Percentiles rank a stretch among this genome's conserved stretches.
Conservation (phyloP, 2,329 filamentous ascomycete species). For the Bipolaris cookei region DNA sequence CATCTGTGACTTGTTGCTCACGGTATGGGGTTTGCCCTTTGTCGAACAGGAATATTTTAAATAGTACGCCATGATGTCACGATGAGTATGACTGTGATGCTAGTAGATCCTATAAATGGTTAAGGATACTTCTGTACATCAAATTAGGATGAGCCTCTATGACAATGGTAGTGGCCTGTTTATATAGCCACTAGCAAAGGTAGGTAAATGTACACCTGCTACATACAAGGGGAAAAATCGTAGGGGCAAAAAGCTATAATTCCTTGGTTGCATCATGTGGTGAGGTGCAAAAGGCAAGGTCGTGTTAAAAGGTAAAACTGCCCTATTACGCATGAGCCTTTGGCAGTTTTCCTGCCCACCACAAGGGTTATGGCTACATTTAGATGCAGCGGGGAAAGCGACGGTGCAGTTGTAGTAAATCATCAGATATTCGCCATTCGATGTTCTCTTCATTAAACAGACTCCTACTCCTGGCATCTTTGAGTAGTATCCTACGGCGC, state of each 20-base stretch:
- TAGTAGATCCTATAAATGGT: not conserved
- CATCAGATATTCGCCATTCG: not conserved
- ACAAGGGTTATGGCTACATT: not conserved
- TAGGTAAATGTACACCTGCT: slow-evolving; percentile 2
- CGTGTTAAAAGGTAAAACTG: not conserved
- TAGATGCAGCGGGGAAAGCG: not conserved
- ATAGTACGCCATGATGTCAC: not conserved
- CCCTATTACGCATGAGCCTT: not conserved
- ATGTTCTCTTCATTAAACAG: slow-evolving; percentile 5
- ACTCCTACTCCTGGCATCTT: not conserved
- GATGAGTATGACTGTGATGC: not conserved
- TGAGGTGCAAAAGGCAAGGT: not conserved
- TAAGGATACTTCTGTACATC: not conserved
- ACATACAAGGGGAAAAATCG: not conserved
- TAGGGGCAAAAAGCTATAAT: not conserved
- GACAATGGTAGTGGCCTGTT: not conserved
- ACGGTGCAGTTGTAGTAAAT: not conserved
- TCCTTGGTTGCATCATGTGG: not conserved
- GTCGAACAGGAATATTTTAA: not conserved
- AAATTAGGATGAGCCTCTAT: not conserved
- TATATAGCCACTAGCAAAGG: not conserved
- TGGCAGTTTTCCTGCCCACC: not conserved
- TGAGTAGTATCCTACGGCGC: not conserved
- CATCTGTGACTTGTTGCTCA: not conserved
- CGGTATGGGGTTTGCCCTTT: not conserved